Evolutionary conservation across 805 yeast genomes (phyloP).

Genomic region (Wickerhamomyces strasburgensis): DNA sequence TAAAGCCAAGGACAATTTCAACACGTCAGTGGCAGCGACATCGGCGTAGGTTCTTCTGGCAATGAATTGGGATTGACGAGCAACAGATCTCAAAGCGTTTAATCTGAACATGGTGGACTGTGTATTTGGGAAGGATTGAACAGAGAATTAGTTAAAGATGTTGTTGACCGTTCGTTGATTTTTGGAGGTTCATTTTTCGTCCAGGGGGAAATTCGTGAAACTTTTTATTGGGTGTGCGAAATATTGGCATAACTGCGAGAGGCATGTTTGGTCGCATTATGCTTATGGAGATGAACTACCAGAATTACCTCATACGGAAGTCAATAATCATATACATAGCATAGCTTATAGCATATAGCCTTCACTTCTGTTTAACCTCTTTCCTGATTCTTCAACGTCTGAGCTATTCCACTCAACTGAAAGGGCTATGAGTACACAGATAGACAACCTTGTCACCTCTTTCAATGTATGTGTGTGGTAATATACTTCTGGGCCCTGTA

Average conservation of each 20-base stretch:
- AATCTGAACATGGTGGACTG: constrained; percentile 25
- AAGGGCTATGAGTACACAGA: constrained; percentile 12
- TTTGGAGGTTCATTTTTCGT: not conserved
- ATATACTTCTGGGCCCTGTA: not conserved
- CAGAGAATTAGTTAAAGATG: not conserved
- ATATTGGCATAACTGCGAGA: not conserved
- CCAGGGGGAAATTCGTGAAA: constrained; percentile 1
- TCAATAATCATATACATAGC: no score
- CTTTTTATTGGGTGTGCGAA: not conserved
- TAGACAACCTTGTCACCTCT: constrained; percentile 10
- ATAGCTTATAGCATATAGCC: no score
- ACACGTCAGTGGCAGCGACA: constrained; percentile 63
- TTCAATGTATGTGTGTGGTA: constrained; percentile 9
- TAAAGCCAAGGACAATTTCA: constrained; percentile 84
- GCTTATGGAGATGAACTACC: no score
- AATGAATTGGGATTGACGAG: constrained; percentile 41
- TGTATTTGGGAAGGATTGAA: not conserved
- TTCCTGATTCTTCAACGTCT: no score
- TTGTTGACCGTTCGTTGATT: no score
- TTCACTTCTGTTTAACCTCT: no score
- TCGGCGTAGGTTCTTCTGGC: constrained; percentile 89
- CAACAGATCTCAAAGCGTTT: constrained; percentile 22
- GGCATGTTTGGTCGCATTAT: no score
- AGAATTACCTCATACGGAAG: no score
- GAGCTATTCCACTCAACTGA: no score